phyloP scores from a whole-genome alignment of 306 rosid species.

The Morella rubra region DNA sequence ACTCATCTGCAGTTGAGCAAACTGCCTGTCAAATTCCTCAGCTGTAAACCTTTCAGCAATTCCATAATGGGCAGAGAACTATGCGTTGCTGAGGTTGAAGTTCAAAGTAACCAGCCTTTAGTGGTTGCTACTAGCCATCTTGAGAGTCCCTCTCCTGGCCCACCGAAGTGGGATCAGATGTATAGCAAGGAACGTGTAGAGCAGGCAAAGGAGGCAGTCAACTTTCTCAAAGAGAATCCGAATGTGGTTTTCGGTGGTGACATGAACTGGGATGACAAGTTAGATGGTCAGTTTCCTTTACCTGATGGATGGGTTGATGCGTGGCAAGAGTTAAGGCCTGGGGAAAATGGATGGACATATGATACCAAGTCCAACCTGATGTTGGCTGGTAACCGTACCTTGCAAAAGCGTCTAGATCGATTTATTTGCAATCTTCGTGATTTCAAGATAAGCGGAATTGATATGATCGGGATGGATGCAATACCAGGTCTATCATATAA shows the following conservation, averaged over 20 bases:
- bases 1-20: slow-evolving; percentile 69
- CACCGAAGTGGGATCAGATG: slow-evolving; percentile 96
- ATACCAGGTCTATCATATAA: slow-evolving; percentile 53
- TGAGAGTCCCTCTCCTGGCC: slow-evolving; percentile 87
- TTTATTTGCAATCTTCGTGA: slow-evolving; percentile 61
- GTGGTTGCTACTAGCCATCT: slow-evolving; percentile 92
- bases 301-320: slow-evolving; percentile 78
- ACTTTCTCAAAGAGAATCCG: slow-evolving; percentile 52
- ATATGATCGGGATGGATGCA: slow-evolving; percentile 77
- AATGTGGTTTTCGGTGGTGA: slow-evolving; percentile 88
- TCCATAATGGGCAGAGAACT: slow-evolving; percentile 89
- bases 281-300: slow-evolving; percentile 74
- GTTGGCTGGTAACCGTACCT: slow-evolving; percentile 66
- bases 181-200: slow-evolving; percentile 83
- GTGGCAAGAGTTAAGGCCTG: slow-evolving; percentile 64
- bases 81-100: slow-evolving; percentile 74
- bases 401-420: slow-evolving; percentile 78
- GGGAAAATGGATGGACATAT: slow-evolving; percentile 83
- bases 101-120: slow-evolving; percentile 42
- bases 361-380: slow-evolving; percentile 90
- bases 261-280: slow-evolving; percentile 96
- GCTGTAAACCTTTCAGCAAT: slow-evolving; percentile 55
- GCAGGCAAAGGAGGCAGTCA: slow-evolving; percentile 72
- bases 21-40: slow-evolving; percentile 66
- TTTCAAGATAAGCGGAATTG: slow-evolving; percentile 59